Percentiles rank a stretch among this genome's conserved stretches.
Evolutionary conservation across 208 protist species (phyloP).

Genomic region (Trypanosoma platydactyli): DNA sequence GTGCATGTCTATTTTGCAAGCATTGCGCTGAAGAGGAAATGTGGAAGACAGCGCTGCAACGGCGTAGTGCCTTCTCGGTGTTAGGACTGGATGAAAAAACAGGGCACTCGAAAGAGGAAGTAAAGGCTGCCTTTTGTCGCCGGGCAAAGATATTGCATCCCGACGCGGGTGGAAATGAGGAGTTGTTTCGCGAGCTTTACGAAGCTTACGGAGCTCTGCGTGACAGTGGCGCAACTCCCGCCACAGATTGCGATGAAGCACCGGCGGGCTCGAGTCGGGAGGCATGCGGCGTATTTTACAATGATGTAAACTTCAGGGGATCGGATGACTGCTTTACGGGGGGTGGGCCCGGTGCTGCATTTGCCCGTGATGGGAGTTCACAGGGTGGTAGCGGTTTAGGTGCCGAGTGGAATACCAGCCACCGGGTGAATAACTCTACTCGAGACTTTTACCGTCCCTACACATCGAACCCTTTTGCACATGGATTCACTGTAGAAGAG

Average conservation of each 20-base stretch:
- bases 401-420: background rate
- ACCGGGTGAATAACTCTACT: constrained; percentile 37
- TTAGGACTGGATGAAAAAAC: constrained; percentile 26
- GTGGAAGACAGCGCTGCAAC: background rate
- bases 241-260: too few relatives aligned
- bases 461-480: constrained; percentile 32
- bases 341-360: background rate
- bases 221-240: background rate
- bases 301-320: constrained; percentile 8
- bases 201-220: constrained; percentile 36
- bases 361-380: constrained; percentile 20
- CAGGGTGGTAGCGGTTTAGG: constrained; percentile 22
- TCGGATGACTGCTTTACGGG: background rate
- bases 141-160: constrained; percentile 40
- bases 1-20: background rate
- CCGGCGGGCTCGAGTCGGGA: too few relatives aligned
- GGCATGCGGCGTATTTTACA: constrained; percentile 6
- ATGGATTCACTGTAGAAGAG: constrained; percentile 42
- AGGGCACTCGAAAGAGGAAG: constrained; percentile 28
- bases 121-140: constrained; percentile 36
- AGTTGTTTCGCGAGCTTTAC: constrained; percentile 39
- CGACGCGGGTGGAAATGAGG: constrained; percentile 40
- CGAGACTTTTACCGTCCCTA: constrained; percentile 48
- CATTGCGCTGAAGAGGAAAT: background rate
- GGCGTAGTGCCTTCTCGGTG: constrained; percentile 1